A percentile compares a stretch with the other conserved stretches of the same genome.
These are phyloP conservation scores for Bipolaris cookei DNA, from an alignment of 2,329 filamentous ascomycete genomes.

Conservation along the genomic window DNA sequence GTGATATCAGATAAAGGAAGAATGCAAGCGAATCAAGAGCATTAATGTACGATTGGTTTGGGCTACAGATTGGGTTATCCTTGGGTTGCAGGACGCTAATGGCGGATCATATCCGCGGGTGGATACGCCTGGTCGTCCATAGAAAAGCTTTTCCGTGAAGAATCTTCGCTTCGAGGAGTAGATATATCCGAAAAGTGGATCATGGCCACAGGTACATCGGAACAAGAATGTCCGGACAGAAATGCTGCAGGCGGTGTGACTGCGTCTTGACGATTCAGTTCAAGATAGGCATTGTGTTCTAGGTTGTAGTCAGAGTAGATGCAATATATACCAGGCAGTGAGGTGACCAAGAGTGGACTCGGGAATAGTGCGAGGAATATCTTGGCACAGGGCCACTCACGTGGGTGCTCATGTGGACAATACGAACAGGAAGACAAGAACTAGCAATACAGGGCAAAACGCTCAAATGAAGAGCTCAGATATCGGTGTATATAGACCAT, in stretches of 20 bases:
- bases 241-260: neutral
- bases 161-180: constrained; percentile 25
- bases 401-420: constrained; percentile 18
- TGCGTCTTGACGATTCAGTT: neutral
- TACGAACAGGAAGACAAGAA: neutral
- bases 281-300: neutral
- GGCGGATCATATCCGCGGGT: constrained; percentile 22
- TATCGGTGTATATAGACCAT: constrained; percentile 18
- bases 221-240: constrained; percentile 11
- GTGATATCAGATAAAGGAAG: neutral
- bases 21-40: constrained; percentile 13
- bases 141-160: constrained; percentile 42
- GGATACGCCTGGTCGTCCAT: constrained; percentile 20
- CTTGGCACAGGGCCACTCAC: constrained; percentile 10
- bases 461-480: constrained; percentile 16
- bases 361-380: constrained; percentile 10
- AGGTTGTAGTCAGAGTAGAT: too few species aligned
- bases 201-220: constrained; percentile 22
- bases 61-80: constrained; percentile 22
- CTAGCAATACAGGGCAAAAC: neutral
- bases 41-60: constrained; percentile 13
- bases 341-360: constrained; percentile 2
- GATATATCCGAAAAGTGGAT: constrained; percentile 35
- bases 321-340: neutral
- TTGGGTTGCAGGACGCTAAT: constrained; percentile 17